phyloP scores from a whole-genome alignment of 2,329 filamentous ascomycete genomes.

The Cordyceps cateniannulata region DNA sequence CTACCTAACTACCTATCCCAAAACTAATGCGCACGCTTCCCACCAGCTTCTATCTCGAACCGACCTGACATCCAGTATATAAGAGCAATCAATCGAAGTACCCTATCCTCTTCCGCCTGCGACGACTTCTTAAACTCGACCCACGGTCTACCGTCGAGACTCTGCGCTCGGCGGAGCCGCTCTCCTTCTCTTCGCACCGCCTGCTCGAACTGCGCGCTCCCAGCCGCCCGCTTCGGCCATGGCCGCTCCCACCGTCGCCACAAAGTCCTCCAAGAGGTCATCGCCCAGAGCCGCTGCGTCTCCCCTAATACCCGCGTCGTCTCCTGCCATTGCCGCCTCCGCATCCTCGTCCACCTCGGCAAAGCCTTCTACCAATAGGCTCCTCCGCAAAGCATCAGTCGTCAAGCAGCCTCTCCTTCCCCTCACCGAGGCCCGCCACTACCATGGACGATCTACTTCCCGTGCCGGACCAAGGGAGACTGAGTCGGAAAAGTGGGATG shows the following conservation, averaged over 20 bases:
- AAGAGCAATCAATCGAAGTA: neutral
- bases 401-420: conserved; percentile 36
- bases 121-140: neutral
- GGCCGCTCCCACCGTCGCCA: neutral
- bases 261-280: conserved; percentile 5
- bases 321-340: neutral
- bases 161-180: conserved; percentile 11
- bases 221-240: neutral
- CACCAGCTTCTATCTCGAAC: neutral
- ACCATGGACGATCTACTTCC: conserved; percentile 27
- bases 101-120: neutral
- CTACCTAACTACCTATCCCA: no score
- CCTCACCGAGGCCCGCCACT: conserved; percentile 39
- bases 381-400: conserved; percentile 15
- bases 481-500: conserved; percentile 49
- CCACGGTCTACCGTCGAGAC: conserved; percentile 12
- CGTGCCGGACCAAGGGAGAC: conserved; percentile 42
- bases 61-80: neutral
- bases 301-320: neutral
- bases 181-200: neutral
- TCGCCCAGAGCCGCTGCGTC: neutral
- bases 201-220: neutral
- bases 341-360: neutral
- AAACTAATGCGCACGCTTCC: neutral
- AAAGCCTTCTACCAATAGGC: neutral